Evolutionary conservation across 768 basidiomycete species (phyloP).

Genomic region (Crassisporium funariophilum): DNA sequence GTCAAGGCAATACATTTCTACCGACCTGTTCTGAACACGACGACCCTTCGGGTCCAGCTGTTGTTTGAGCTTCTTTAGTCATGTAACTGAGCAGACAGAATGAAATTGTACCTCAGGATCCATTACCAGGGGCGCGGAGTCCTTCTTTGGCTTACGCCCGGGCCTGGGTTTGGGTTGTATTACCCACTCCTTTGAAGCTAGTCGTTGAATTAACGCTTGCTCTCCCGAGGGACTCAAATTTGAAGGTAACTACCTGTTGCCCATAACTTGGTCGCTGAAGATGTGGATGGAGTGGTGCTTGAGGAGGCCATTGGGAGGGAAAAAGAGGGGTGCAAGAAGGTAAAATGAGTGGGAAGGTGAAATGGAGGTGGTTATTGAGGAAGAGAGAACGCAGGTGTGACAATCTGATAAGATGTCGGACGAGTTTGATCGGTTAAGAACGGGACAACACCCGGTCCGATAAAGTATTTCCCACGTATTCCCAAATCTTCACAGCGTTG

Average conservation of each 20-base stretch:
- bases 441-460: constrained; percentile 25
- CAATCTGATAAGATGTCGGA: constrained; percentile 55
- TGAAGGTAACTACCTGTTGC: constrained; percentile 58
- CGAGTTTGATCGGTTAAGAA: constrained; percentile 32
- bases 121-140: too few species aligned
- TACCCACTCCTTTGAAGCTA: constrained; percentile 90
- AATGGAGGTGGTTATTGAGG: too few species aligned
- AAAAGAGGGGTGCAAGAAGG: not conserved
- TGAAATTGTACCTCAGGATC: constrained; percentile 49
- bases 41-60: constrained; percentile 60
- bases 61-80: constrained; percentile 5
- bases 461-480: not conserved
- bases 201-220: constrained; percentile 12
- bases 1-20: constrained; percentile 3
- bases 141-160: constrained; percentile 86
- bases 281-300: constrained; percentile 18
- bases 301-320: constrained; percentile 15
- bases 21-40: constrained; percentile 76
- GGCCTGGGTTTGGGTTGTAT: constrained; percentile 87
- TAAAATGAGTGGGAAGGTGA: constrained; percentile 4
- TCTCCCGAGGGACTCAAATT: not conserved
- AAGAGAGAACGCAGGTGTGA: constrained; percentile 20
- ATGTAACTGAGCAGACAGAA: not conserved
- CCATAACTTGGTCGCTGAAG: constrained; percentile 67
- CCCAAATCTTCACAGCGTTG: not conserved